Conservation (phyloP, 495 filamentous ascomycete genomes). For the Hypoxylon perforatum region DNA sequence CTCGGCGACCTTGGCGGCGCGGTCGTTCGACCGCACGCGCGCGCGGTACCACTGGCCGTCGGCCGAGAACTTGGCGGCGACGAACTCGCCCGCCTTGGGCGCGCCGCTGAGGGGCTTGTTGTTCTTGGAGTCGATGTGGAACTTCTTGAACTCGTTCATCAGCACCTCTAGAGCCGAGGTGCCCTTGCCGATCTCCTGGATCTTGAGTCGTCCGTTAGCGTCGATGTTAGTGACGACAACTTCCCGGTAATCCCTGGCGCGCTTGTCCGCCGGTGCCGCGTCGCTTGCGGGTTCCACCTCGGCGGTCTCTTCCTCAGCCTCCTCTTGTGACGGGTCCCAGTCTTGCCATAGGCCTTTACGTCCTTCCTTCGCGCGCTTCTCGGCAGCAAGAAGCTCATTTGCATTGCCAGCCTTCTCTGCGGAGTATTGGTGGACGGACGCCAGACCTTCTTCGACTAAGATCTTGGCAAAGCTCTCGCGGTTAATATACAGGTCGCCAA, state of each 20-base stretch:
- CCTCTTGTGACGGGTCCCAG: constrained; percentile 88
- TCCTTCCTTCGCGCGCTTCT: constrained; percentile 86
- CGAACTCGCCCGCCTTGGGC: constrained; percentile 91
- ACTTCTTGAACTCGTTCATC: constrained; percentile 88
- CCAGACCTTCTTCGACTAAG: constrained; percentile 92
- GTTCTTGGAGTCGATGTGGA: constrained; percentile 82
- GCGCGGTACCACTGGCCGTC: constrained; percentile 96
- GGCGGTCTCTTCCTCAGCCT: constrained; percentile 63
- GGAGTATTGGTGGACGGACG: constrained; percentile 91
- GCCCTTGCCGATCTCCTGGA: constrained; percentile 86
- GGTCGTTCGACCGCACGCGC: constrained; percentile 89
- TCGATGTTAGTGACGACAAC: constrained; percentile 92
- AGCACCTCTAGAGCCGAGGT: constrained; percentile 83
- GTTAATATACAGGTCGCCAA: constrained; percentile 92
- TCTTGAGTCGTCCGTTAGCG: constrained; percentile 76
- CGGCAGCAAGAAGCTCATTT: constrained; percentile 85
- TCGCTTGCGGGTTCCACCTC: constrained; percentile 61
- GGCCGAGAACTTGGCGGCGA: constrained; percentile 86
- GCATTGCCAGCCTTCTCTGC: constrained; percentile 94
- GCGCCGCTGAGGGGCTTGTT: constrained; percentile 74
- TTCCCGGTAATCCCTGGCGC: constrained; percentile 87
- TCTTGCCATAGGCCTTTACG: constrained; percentile 91
- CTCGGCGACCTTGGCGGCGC: constrained; percentile 85
- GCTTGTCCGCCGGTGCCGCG: constrained; percentile 62
- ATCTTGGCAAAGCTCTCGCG: constrained; percentile 96